phyloP scores from a whole-genome alignment of 371 early-diverging fungal genomes.

The Rhizopus arrhizus region DNA sequence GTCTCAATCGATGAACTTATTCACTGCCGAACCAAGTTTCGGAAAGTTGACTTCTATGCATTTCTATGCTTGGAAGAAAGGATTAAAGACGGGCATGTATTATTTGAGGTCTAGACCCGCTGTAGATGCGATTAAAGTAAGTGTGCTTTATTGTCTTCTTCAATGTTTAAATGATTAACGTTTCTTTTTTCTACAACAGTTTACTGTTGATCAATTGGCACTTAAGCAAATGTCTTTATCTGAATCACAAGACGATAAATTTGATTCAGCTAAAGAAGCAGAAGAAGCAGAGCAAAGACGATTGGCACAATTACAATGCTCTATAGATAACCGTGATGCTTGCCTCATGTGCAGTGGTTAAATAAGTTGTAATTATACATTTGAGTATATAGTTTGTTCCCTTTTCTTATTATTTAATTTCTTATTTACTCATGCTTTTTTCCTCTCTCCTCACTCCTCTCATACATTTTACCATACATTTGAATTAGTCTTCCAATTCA shows the following conservation, averaged over 20 bases:
- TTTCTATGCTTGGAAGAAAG: slow-evolving; percentile 99
- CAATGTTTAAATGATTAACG: not conserved
- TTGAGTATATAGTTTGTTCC: not conserved
- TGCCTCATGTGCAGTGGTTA: slow-evolving; percentile 90
- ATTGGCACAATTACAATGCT: slow-evolving; percentile 66
- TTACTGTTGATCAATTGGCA: slow-evolving; percentile 70
- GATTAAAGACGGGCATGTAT: slow-evolving; percentile 99
- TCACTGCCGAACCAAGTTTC: slow-evolving; percentile 91
- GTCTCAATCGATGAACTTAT: slow-evolving; percentile 98
- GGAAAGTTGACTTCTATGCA: slow-evolving; percentile 98
- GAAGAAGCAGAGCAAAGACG: slow-evolving; percentile 24
- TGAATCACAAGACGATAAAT: slow-evolving; percentile 38
- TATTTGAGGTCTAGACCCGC: slow-evolving; percentile 98
- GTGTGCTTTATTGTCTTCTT: not conserved
- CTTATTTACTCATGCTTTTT: not conserved
- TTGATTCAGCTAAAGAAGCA: slow-evolving; percentile 1
- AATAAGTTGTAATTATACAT: slow-evolving; percentile 9
- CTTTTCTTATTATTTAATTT: not conserved
- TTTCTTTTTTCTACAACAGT: slow-evolving; percentile 32
- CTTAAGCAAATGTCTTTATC: slow-evolving; percentile 41
- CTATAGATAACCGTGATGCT: slow-evolving; percentile 89
- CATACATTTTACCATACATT: not conserved
- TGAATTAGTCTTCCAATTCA: no score
- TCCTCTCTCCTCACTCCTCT: not conserved
- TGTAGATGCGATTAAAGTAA: slow-evolving; percentile 93